phyloP scores from a whole-genome alignment of 2,329 filamentous ascomycete species.

The Penicillium fuscoglaucum region DNA sequence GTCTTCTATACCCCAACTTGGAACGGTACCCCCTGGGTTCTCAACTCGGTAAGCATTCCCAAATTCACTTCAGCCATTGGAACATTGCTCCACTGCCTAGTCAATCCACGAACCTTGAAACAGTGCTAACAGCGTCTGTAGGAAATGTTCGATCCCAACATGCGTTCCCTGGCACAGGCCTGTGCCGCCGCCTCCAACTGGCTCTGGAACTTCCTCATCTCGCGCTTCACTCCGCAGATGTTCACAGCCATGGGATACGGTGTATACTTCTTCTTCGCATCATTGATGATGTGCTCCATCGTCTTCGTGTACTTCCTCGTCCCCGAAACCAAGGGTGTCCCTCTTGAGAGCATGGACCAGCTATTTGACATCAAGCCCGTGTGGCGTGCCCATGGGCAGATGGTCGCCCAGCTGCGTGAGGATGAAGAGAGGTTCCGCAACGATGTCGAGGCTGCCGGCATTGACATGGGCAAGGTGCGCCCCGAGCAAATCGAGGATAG shows the following conservation, averaged over 20 bases:
- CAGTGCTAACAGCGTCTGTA: constrained; percentile 17
- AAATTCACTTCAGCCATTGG: background rate
- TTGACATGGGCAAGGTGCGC: constrained; percentile 17
- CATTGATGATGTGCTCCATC: constrained; percentile 58
- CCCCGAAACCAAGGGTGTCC: constrained; percentile 65
- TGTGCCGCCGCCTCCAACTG: constrained; percentile 54
- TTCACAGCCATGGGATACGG: constrained; percentile 53
- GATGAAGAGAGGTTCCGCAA: constrained; percentile 40
- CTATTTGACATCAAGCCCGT: constrained; percentile 52
- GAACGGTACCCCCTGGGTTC: constrained; percentile 76
- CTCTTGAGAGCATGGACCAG: constrained; percentile 63
- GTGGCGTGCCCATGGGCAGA: constrained; percentile 37
- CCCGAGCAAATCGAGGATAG: constrained; percentile 22
- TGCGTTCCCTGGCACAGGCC: constrained; percentile 69
- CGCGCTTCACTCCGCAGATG: constrained; percentile 46
- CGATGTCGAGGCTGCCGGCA: constrained; percentile 22
- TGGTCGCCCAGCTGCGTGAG: constrained; percentile 35
- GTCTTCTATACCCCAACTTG: constrained; percentile 71
- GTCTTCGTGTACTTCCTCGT: constrained; percentile 62
- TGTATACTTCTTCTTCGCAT: constrained; percentile 68
- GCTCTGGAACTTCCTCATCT: constrained; percentile 43
- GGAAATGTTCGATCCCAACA: constrained; percentile 72
- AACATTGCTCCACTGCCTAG: background rate
- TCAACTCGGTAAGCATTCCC: constrained; percentile 54
- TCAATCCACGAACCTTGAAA: background rate